These are phyloP conservation scores for Penicillium robsamsonii DNA, from an alignment of 495 filamentous ascomycete species.

Conservation along the genomic window DNA sequence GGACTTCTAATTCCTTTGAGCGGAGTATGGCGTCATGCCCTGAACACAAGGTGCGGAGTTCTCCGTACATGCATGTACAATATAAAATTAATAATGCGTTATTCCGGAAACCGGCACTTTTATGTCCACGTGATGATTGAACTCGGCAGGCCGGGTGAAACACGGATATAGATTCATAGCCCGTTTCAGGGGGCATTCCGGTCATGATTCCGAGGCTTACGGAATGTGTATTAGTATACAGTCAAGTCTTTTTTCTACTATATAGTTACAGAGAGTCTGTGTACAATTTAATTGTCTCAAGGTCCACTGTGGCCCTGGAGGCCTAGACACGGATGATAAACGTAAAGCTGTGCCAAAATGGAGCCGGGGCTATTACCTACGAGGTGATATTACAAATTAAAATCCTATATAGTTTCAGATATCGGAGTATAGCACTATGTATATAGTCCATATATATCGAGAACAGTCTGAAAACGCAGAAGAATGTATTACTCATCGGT, in stretches of 20 bases:
- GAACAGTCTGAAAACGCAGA: no score
- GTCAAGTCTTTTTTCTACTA: no score
- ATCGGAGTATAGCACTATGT: no score
- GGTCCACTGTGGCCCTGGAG: no score
- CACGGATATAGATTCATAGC: background rate
- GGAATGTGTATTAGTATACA: no score
- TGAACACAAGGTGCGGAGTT: background rate
- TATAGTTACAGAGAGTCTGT: no score
- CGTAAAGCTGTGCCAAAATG: background rate
- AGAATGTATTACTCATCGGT: background rate
- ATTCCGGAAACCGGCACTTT: slow-evolving; percentile 7
- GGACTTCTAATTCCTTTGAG: background rate
- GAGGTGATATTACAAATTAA: background rate
- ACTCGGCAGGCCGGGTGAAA: slow-evolving; percentile 9
- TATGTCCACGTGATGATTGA: background rate
- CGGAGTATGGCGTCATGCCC: background rate
- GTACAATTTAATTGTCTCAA: no score
- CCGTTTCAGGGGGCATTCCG: background rate
- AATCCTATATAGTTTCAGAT: no score
- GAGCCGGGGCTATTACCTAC: background rate
- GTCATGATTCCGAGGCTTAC: no score
- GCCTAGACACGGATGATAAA: no score
- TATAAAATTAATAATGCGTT: no score
- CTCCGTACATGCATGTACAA: background rate
- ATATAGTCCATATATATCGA: no score